These are phyloP conservation scores for Aureobasidium leucospermi DNA, from an alignment of 2,329 filamentous ascomycete species.

Conservation along the genomic window DNA sequence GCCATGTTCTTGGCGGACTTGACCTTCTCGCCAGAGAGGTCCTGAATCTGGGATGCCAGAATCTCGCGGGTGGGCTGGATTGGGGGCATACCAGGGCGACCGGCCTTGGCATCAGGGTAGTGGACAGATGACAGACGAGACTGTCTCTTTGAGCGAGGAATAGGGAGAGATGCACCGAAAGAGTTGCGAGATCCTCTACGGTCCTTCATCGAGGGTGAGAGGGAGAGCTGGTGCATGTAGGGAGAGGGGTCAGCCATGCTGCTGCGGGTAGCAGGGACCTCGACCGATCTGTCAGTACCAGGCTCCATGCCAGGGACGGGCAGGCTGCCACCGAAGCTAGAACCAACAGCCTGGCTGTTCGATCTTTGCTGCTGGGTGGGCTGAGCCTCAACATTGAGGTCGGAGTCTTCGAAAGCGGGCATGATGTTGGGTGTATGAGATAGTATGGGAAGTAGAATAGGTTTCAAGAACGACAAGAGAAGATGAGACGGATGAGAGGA, in stretches of 20 bases:
- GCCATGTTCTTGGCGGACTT: constrained; percentile 69
- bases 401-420: constrained; percentile 53
- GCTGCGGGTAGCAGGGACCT: constrained; percentile 62
- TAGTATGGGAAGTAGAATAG: neutral
- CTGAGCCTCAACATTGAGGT: constrained; percentile 40
- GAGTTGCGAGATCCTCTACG: constrained; percentile 66
- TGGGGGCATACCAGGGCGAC: constrained; percentile 51
- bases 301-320: constrained; percentile 36
- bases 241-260: constrained; percentile 59
- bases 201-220: constrained; percentile 60
- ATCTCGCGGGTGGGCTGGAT: constrained; percentile 59
- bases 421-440: constrained; percentile 37
- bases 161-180: constrained; percentile 65
- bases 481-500: constrained; percentile 7
- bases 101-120: constrained; percentile 38
- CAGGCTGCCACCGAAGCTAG: constrained; percentile 29
- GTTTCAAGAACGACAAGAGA: constrained; percentile 2
- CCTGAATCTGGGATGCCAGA: constrained; percentile 62
- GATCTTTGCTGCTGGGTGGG: constrained; percentile 23
- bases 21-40: constrained; percentile 59
- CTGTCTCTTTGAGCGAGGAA: constrained; percentile 62
- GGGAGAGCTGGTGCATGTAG: constrained; percentile 67
- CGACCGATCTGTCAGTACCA: constrained; percentile 46
- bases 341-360: constrained; percentile 21
- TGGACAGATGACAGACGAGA: constrained; percentile 60